phyloP scores from a whole-genome alignment of 495 filamentous ascomycete genomes.

The Lindgomyces ingoldianus region DNA sequence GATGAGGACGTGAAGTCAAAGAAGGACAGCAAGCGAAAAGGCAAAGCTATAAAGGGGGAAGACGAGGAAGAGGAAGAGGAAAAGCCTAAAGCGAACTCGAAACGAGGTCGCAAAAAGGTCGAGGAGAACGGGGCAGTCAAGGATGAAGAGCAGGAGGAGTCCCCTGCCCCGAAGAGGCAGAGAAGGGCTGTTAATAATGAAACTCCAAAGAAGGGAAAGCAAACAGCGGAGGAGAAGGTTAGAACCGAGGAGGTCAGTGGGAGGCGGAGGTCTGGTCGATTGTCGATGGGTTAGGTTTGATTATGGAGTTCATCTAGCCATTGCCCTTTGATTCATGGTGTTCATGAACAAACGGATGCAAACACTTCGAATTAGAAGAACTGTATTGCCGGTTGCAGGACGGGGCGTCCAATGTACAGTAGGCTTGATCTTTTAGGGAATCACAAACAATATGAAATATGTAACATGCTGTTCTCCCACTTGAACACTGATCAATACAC shows the following conservation, averaged over 20 bases:
- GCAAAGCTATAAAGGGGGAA: conserved; percentile 7
- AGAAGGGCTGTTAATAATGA: conserved; percentile 1
- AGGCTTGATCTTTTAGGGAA: no score
- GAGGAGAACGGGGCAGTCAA: conserved; percentile 1
- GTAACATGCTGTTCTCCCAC: no score
- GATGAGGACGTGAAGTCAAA: conserved; percentile 33
- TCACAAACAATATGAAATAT: no score
- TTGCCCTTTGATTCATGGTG: no score
- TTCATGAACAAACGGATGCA: no score
- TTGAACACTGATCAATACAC: no score
- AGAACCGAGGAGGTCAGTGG: conserved; percentile 8
- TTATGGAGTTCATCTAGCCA: no score
- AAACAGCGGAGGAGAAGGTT: neutral
- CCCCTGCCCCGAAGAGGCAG: conserved; percentile 20
- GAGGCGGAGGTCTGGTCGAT: conserved; percentile 17
- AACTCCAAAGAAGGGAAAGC: conserved; percentile 1
- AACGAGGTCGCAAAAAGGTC: conserved; percentile 22
- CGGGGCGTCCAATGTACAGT: no score
- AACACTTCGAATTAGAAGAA: no score
- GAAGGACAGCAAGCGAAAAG: conserved; percentile 20
- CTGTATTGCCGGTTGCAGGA: no score
- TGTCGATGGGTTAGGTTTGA: conserved; percentile 6
- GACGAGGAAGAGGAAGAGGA: conserved; percentile 20
- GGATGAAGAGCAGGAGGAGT: conserved; percentile 11
- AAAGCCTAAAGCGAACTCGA: conserved; percentile 11